Evolutionary conservation across 805 yeast species (phyloP).

Genomic region (Wickerhamomyces alni): DNA sequence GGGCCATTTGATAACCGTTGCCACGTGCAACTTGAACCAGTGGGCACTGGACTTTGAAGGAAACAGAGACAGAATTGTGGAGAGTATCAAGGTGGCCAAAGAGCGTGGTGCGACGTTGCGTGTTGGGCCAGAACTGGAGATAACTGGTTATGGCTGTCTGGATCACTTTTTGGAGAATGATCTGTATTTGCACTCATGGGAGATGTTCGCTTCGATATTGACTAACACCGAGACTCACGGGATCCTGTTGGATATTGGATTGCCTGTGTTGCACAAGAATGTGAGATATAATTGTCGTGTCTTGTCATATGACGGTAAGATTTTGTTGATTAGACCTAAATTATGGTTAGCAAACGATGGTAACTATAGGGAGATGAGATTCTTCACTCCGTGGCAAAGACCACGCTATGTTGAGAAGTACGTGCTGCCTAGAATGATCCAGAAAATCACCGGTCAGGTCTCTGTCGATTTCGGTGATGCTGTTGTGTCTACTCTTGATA

Average conservation of each 20-base stretch:
- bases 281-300: conserved; percentile 90
- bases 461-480: conserved; percentile 87
- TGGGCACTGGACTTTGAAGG: conserved; percentile 99
- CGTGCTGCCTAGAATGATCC: conserved; percentile 65
- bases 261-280: conserved; percentile 86
- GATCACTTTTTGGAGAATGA: conserved; percentile 94
- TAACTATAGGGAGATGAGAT: conserved; percentile 95
- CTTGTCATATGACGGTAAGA: conserved; percentile 70
- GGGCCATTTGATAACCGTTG: conserved; percentile 85
- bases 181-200: conserved; percentile 88
- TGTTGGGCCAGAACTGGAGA: conserved; percentile 95
- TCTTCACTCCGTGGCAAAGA: conserved; percentile 90
- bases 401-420: conserved; percentile 69
- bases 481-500: conserved; percentile 74
- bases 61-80: conserved; percentile 83
- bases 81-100: conserved; percentile 76
- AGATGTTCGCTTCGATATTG: conserved; percentile 78
- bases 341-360: conserved; percentile 95
- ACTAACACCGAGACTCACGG: conserved; percentile 62
- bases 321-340: conserved; percentile 87
- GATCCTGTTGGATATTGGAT: conserved; percentile 84
- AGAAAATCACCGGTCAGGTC: conserved; percentile 58
- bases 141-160: conserved; percentile 90
- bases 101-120: conserved; percentile 68
- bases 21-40: conserved; percentile 94